These are phyloP conservation scores for Xylariaceae sp. DNA, from an alignment of 2,329 filamentous ascomycete species.

Conservation along the genomic window DNA sequence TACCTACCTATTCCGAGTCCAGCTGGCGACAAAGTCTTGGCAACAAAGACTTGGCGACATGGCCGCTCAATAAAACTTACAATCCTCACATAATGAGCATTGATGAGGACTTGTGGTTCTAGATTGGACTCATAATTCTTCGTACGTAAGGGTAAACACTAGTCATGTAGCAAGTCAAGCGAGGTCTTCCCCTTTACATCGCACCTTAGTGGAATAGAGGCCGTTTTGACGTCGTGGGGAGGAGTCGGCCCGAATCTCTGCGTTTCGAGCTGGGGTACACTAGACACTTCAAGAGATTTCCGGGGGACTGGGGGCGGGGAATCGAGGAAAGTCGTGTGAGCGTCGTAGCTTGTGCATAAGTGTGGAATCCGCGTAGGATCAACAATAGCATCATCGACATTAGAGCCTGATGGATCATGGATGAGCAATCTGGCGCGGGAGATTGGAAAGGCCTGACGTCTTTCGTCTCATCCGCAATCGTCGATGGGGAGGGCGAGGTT, in stretches of 20 bases:
- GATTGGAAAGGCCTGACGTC: not conserved
- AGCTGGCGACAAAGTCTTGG: no score
- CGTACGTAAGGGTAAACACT: not conserved
- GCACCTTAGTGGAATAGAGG: not conserved
- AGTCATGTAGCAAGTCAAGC: not conserved
- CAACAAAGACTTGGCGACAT: no score
- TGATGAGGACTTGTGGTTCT: not conserved
- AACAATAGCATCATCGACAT: not conserved
- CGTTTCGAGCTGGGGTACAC: conserved; percentile 10
- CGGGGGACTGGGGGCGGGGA: conserved; percentile 6
- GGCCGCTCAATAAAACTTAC: no score
- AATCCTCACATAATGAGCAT: not conserved
- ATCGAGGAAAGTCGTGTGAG: not conserved
- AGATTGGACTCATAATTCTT: not conserved
- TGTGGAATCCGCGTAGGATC: not conserved
- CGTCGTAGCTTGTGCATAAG: not conserved
- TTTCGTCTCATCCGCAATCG: not conserved
- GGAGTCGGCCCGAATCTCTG: conserved; percentile 18
- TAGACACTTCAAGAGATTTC: conserved; percentile 5
- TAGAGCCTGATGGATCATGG: not conserved
- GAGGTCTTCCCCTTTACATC: not conserved
- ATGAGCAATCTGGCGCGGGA: not conserved
- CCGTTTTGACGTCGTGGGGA: conserved; percentile 6
- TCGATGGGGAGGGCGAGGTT: not conserved
- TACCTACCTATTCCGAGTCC: no score